Percentiles rank a stretch among this genome's conserved stretches.
Evolutionary conservation across 2,329 filamentous ascomycete genomes (phyloP).

Genomic region (Calonectria montana): DNA sequence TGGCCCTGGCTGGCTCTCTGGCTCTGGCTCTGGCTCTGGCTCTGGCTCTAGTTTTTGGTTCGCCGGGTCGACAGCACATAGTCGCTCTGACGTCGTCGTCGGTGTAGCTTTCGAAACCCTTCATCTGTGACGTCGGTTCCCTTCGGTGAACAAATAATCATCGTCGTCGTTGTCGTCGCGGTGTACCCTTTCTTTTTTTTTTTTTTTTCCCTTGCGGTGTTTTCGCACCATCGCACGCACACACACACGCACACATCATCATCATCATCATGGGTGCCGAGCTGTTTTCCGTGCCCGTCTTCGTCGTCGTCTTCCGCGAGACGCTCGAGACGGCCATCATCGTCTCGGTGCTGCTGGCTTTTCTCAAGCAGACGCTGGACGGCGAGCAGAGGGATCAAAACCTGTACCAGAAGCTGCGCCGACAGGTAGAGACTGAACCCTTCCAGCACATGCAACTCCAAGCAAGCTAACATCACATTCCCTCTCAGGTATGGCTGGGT

Average conservation of each 20-base stretch:
- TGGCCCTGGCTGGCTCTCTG: background rate
- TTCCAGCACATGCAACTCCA: background rate
- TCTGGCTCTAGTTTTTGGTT: background rate
- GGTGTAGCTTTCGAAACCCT: background rate
- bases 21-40: background rate
- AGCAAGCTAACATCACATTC: background rate
- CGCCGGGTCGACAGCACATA: background rate
- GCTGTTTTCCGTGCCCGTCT: conserved; percentile 83
- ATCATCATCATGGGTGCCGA: conserved; percentile 72
- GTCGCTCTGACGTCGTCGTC: conserved; percentile 4
- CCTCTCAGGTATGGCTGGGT: conserved; percentile 67
- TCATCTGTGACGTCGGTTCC: background rate
- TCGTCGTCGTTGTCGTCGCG: background rate
- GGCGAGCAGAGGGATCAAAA: conserved; percentile 70
- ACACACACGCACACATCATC: background rate
- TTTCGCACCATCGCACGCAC: background rate
- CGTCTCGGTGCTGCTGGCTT: conserved; percentile 85
- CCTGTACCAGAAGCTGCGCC: conserved; percentile 75
- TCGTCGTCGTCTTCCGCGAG: conserved; percentile 93
- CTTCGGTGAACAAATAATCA: background rate
- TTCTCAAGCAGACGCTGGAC: conserved; percentile 82
- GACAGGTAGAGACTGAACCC: conserved; percentile 62
- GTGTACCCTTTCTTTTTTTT: background rate
- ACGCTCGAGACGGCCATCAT: conserved; percentile 86
- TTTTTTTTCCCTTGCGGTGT: background rate